Evolutionary conservation across 2,329 filamentous ascomycete species (phyloP), one percentile per base, ranked within the genome.

Genomic region (Ophiostoma tasmaniense): DNA sequence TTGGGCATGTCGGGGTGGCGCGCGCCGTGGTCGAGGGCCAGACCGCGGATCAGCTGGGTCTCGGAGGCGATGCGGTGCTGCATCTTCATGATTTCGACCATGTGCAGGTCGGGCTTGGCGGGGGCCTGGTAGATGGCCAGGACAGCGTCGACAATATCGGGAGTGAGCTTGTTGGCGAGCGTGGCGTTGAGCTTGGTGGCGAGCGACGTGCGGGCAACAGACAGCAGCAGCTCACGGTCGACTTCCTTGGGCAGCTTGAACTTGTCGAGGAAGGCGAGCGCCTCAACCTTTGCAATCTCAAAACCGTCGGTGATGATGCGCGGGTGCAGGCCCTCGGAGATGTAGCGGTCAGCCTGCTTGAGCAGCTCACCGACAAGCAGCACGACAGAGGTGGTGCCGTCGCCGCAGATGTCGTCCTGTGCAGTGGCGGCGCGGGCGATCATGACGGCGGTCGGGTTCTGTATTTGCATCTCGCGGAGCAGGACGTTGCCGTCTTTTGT

Each of bases 31-130:
- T 99, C 95, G 71, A 99, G 83, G 11, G 92, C 95, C 70, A 99
- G 84, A 71, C 95, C 95, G 73, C 91, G 89, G 79, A 99, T 97
- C 70, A 99, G 87, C 80, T 97, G 93, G 69, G 95, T 99, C 79
- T 99, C 95, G 39, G 95, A 92, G 70, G 94, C 93, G 67, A 92
- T 93, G 74, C 94, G 91, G 83, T 99, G 95, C 82, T 99, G 95
- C 94, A 99, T 98, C 79, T 96, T 98, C 95, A 99, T 99, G 76
- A 99, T 98, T 81, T 99, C 95, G 74, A 99, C 86, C 95, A 99
- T 99, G 83, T 98, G 94, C 76, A 99, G 81, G 81, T 99, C 95
- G 69, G 96, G 96, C 83, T 98, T 98, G 72, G 87, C 88, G 33
- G 92, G 92, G 22, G 91, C 83, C 78, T 93, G 86, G 83, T 97